phyloP scores from a whole-genome alignment of 768 basidiomycete genomes.

The Rhodotorula taiwanensis region DNA sequence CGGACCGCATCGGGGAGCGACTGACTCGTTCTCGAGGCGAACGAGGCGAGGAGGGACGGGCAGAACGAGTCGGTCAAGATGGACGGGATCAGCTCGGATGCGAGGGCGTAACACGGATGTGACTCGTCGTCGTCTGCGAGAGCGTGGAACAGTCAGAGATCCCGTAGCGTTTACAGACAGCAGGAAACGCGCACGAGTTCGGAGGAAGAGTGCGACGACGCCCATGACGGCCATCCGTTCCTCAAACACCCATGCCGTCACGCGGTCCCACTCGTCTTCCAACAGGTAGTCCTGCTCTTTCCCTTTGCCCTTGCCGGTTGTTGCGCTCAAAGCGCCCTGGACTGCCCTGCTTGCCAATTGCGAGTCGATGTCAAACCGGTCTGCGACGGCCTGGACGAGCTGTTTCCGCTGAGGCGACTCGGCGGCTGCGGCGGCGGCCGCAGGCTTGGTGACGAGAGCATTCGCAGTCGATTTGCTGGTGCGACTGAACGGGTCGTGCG shows the following conservation, averaged over 20 bases:
- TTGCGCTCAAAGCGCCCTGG: background rate
- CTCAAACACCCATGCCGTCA: conserved; percentile 70
- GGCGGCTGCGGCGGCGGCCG: conserved; percentile 45
- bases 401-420: conserved; percentile 62
- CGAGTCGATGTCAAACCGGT: conserved; percentile 68
- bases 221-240: conserved; percentile 68
- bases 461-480: background rate
- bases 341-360: conserved; percentile 67
- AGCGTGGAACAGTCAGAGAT: background rate
- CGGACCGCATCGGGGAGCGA: conserved; percentile 53
- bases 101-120: conserved; percentile 55
- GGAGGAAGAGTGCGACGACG: conserved; percentile 65
- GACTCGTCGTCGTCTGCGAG: conserved; percentile 55
- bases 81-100: conserved; percentile 54
- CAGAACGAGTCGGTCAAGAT: conserved; percentile 61
- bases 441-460: background rate
- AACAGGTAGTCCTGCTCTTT: conserved; percentile 50
- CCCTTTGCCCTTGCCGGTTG: conserved; percentile 44
- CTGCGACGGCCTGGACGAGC: conserved; percentile 64
- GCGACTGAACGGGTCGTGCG: conserved; percentile 17
- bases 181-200: conserved; percentile 40
- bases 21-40: conserved; percentile 46
- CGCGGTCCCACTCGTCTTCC: conserved; percentile 59
- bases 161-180: background rate
- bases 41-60: conserved; percentile 56